Conservation (phyloP, 2,329 filamentous ascomycete genomes). For the Verruconis gallopava region DNA sequence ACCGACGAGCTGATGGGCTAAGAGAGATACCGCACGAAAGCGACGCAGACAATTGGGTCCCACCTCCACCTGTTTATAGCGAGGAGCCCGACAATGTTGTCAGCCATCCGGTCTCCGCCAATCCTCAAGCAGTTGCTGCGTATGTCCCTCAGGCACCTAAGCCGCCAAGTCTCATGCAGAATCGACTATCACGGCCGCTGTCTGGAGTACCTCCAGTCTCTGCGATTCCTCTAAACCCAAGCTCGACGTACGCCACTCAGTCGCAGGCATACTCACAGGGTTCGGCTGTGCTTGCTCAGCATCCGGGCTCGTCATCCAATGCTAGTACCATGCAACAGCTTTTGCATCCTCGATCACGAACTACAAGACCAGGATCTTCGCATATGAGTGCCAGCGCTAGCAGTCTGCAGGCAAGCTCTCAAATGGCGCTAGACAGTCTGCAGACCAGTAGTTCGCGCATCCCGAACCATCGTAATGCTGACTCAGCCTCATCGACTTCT, state of each 20-base stretch:
- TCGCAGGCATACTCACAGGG: background rate
- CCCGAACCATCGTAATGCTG: background rate
- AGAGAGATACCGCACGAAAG: slow-evolving; percentile 71
- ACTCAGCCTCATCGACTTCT: background rate
- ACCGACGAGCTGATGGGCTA: slow-evolving; percentile 55
- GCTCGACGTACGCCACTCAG: background rate
- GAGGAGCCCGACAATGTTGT: slow-evolving; percentile 35
- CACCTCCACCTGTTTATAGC: slow-evolving; percentile 70
- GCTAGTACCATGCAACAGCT: background rate
- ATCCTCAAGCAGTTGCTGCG: background rate
- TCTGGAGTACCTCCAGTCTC: background rate
- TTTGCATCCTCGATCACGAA: background rate
- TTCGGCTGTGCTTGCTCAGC: background rate
- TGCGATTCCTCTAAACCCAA: background rate
- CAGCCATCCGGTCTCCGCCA: slow-evolving; percentile 6
- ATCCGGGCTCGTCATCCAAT: background rate
- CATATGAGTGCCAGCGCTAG: no score
- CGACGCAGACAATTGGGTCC: slow-evolving; percentile 79
- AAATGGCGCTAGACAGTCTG: no score
- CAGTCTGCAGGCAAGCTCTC: no score
- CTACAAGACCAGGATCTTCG: no score
- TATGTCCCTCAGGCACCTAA: background rate
- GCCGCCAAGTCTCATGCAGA: background rate
- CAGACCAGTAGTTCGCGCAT: no score
- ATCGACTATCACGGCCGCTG: background rate